Base-by-base conservation (phyloP, 345 rosid genomes). In the Raphanus sativus region DNA sequence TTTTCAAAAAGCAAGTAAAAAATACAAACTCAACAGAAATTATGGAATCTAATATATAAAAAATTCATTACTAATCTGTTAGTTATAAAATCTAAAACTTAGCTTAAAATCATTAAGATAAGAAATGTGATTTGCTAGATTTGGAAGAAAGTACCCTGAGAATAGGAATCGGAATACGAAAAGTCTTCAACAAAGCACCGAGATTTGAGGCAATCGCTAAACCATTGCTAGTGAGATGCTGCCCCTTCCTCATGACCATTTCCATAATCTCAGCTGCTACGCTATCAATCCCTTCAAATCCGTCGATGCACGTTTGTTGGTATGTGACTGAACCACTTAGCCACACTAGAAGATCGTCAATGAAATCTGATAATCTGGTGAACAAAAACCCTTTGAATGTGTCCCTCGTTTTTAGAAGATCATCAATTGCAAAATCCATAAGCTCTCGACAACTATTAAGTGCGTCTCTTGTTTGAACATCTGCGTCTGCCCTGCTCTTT, bases 261-360 rank as follows among this genome's bases (percentile, higher is more conserved):
- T 81, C 85, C 91, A 94, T 86, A n/a, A 85, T 79, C 4, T 29
- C 28, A 0, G 86, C 92, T 0, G 87, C 86, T 0, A 75, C 71
- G 1, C 78, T 79, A 0, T 90, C 80, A 0, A 91, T 86, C 81
- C 91, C 89, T 21, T 74, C 74, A 59, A 94, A 94, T 0, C 88
- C 93, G 1, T 91, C 96, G 8, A 89, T 55, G 70, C 98, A 94
- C 8, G 90, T 92, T 40, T 92, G 86, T 55, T 91, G 90, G 73
- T 84, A 90, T 1, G 97, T 94, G 54, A 86, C 32, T 0, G 98
- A 82, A 12, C 90, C 97, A 7, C 96, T 89, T 0, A 92, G 87
- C 97, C 96, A 91, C 5, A 86, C 79, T 4, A 73, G 70, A 45
- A 94, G 87, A 78, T 90, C 87, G 2, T 85, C 84, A 1, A 83